Base-by-base conservation (phyloP, 108 stramenopile species). In the Cylindrotheca fusiformis region DNA sequence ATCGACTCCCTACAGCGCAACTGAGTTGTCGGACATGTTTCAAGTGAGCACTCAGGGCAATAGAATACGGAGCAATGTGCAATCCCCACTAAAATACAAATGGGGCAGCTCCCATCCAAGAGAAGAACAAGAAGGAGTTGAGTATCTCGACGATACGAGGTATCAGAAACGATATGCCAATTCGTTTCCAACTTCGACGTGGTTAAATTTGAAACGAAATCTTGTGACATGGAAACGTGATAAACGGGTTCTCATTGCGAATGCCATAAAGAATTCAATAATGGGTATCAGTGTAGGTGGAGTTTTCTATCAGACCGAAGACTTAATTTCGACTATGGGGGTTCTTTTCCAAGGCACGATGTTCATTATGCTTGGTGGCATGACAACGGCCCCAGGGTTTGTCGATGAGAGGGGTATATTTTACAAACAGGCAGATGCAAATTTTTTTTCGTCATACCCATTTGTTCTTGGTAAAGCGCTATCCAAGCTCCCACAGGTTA, bases 361-460 rank as follows among this genome's bases (percentile, higher is more conserved):
- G 19, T 87, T 84, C 52, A 81, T 95, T 36, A 84, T 88, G 58
- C 67, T 93, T 45, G 79, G 87, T 20, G 86, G 82, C 4, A 83
- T 91, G 71, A 78, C 86, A 17, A 69, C 68, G 48, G 81, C 93
- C 24, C 87, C 92, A 10, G 76, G 71, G 14, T 78, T 90, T 48
- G 79, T 93, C 21, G 77, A 76, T 48, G 80, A 81, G 24, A 76
- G 95, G 4, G 52, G 63, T 12, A 88, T 94, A 8, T 90, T 87
- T 63, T 91, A 96, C 79, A 96, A 96, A 75, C 97, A 96, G 27
- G 65, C 60, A 5, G 85, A 90, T 53, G 76, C 93, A 26, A 83
- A 78, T 48, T 96, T 95, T 65, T 94, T 74, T 55, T 83, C 85
- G 31, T 70, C 92, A 36, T 75, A 64, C 22, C 71, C 85, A 18